Conservation (phyloP, 306 rosid species). For the Phaseolus lunatus region DNA sequence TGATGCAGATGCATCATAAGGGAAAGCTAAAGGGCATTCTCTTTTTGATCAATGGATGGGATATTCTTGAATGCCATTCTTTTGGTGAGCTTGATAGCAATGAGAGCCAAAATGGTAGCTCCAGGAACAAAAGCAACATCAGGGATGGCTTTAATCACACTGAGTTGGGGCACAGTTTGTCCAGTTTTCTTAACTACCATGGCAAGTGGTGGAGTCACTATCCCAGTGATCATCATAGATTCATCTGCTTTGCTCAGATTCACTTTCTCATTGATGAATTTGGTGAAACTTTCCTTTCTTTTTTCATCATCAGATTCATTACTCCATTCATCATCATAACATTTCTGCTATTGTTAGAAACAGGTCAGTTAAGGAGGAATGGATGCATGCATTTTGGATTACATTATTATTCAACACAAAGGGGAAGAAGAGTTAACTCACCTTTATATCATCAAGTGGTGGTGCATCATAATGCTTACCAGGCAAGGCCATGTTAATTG, state of each 20-base stretch:
- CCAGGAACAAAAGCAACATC: slow-evolving; percentile 68
- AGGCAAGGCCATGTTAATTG: slow-evolving; percentile 64
- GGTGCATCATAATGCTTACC: slow-evolving; percentile 73
- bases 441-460: slow-evolving; percentile 47
- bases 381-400: not conserved
- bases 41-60: not conserved
- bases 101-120: slow-evolving; percentile 56
- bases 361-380: slow-evolving; percentile 5
- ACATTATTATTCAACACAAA: not conserved
- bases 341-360: slow-evolving; percentile 44
- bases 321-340: slow-evolving; percentile 24
- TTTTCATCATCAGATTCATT: fast-evolving
- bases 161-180: slow-evolving; percentile 57
- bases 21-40: not conserved
- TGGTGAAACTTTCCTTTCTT: not conserved
- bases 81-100: slow-evolving; percentile 54
- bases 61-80: slow-evolving; percentile 48
- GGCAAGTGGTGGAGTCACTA: slow-evolving; percentile 65
- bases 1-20: not conserved
- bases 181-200: slow-evolving; percentile 63
- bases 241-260: slow-evolving; percentile 52
- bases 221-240: slow-evolving; percentile 61
- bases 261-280: slow-evolving; percentile 44
- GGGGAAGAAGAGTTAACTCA: slow-evolving; percentile 26
- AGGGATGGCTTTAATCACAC: slow-evolving; percentile 58